Base-by-base conservation (phyloP, 2,329 filamentous ascomycete species). In the Eutypella sp. region DNA sequence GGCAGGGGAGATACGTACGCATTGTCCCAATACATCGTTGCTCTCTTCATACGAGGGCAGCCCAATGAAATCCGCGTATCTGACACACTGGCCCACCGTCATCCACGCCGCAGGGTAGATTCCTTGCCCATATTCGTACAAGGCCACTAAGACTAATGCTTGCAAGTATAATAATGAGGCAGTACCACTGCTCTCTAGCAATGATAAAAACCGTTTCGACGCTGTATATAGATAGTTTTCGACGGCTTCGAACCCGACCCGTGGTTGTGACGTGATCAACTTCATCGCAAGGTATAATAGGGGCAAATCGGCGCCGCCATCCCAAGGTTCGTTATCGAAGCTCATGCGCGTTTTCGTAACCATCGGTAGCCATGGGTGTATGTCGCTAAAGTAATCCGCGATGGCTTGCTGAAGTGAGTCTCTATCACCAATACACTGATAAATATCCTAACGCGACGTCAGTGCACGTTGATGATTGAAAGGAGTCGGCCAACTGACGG, bases 91-190 rank as follows among this genome's bases (percentile, higher is more conserved):
- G 2, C 68, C 73, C 5, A 73, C 62, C 2, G 70, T 69, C 58
- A 76, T 69, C 63, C 70, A 77, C 13, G 71, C 72, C 10, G 71
- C 68, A 3, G 74, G 74, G 49, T 76, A 76, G 40, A 77, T 70
- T 3, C 63, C 67, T 49, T 77, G 73, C 1, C 70, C 68, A 46
- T 70, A 63, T 52, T 77, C 73, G 53, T 74, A 76, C 3, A 74
- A 56, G 7, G 71, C 64, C 19, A 76, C 58, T 13, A 77, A 62
- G 1, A 75, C 49, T 48, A 68, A 63, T 4, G 70, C 68, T 54
- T 77, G 74, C 7, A 76, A 61, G 33, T 70, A 57, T 39, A 68
- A 59, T 15, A 77, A 51, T 22, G 67, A 71, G 8, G 69, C 61
- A 7, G 62, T 63, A 22, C 72, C 72, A 33, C 63, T 59, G 5